Percentiles rank a stretch among this genome's conserved stretches.
These are phyloP conservation scores for Piper betle DNA, from an alignment of 164 flowering plant genomes.

Conservation along the genomic window DNA sequence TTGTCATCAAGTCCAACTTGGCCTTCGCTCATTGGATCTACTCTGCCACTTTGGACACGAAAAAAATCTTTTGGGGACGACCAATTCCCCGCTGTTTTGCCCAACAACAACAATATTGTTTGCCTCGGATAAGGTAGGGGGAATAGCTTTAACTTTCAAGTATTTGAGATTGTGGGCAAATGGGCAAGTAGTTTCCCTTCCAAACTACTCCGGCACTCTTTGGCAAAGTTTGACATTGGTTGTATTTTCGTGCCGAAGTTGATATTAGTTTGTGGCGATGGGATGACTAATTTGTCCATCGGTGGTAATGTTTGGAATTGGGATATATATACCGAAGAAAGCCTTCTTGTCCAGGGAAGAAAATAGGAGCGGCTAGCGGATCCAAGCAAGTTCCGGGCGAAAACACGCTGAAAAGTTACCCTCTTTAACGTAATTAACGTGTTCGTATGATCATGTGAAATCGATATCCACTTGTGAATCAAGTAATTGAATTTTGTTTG, in stretches of 20 bases:
- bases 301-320: background rate
- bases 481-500: too few relatives aligned
- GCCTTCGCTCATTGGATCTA: background rate
- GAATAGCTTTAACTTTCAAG: too few relatives aligned
- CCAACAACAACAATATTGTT: background rate
- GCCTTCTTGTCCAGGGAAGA: background rate
- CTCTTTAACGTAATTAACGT: background rate
- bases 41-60: background rate
- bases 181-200: too few relatives aligned
- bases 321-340: background rate
- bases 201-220: too few relatives aligned
- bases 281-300: background rate
- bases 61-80: background rate
- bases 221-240: too few relatives aligned
- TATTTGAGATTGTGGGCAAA: too few relatives aligned
- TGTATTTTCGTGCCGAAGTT: background rate
- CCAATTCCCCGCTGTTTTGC: background rate
- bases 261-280: background rate
- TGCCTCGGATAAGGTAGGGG: background rate
- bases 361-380: background rate
- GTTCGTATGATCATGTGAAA: background rate
- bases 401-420: background rate
- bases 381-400: background rate
- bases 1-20: background rate
- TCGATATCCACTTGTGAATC: background rate